Evolutionary conservation across 371 early-diverging fungal species (phyloP).

Genomic region (Dichotomocladium elegans): DNA sequence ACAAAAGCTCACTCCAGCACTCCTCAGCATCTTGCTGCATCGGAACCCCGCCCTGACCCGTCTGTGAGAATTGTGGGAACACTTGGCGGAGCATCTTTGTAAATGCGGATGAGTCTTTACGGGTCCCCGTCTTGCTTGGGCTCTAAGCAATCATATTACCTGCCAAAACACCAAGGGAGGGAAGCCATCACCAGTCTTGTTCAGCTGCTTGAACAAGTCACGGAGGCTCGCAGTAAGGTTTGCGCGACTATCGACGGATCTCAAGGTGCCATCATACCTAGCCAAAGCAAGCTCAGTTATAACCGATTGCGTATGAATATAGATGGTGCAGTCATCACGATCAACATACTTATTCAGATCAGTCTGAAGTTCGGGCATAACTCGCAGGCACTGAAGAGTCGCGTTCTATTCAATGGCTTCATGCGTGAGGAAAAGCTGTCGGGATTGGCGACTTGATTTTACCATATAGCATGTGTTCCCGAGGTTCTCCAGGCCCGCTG

Average conservation of each 20-base stretch:
- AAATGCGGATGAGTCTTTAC: too few species aligned
- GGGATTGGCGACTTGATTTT: too few species aligned
- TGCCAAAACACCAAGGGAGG: slow-evolving; percentile 82
- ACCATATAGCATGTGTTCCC: slow-evolving; percentile 99
- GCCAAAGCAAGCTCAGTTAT: not conserved
- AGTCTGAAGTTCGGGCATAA: slow-evolving; percentile 79
- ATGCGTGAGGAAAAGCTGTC: not conserved
- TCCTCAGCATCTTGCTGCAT: slow-evolving; percentile 98
- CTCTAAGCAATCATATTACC: slow-evolving; percentile 29
- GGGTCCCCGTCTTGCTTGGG: too few species aligned
- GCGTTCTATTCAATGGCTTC: slow-evolving; percentile 78
- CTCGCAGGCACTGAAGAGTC: slow-evolving; percentile 92
- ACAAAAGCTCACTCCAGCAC: slow-evolving; percentile 83
- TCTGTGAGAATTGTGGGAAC: slow-evolving; percentile 87
- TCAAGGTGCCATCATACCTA: slow-evolving; percentile 29
- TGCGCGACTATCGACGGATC: slow-evolving; percentile 41
- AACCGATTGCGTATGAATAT: not conserved
- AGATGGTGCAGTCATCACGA: not conserved
- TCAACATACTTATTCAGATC: slow-evolving; percentile 50
- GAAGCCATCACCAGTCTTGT: slow-evolving; percentile 66
- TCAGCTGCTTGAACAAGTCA: slow-evolving; percentile 68
- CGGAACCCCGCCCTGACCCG: slow-evolving; percentile 64
- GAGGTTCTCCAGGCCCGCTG: slow-evolving; percentile 86
- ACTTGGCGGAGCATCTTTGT: slow-evolving; percentile 65
- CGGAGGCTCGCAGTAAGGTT: slow-evolving; percentile 72